Conservation (phyloP, 306 rosid species). For the Cyclanthera cordifolia region DNA sequence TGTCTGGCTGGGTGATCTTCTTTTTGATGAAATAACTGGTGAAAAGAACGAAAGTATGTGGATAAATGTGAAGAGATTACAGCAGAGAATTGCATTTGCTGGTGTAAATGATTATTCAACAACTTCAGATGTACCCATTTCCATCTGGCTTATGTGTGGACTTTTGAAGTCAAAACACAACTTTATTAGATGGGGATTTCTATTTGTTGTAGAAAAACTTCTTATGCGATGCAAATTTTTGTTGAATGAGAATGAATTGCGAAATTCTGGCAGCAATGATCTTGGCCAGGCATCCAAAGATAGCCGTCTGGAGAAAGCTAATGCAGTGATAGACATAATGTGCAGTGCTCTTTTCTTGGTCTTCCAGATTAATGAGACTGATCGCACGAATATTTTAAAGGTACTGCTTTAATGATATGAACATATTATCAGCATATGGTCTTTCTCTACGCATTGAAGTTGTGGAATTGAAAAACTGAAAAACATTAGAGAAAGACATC, state of each 20-base stretch:
- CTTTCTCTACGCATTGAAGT: neutral
- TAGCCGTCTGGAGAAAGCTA: conserved; percentile 81
- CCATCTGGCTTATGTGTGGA: conserved; percentile 79
- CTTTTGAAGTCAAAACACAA: conserved; percentile 74
- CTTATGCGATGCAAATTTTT: conserved; percentile 90
- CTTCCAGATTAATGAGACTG: conserved; percentile 74
- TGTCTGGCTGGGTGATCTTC: conserved; percentile 92
- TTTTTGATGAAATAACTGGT: conserved; percentile 74
- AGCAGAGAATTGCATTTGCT: conserved; percentile 52
- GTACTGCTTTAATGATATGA: conserved; percentile 37
- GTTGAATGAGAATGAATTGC: conserved; percentile 77
- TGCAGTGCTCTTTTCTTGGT: conserved; percentile 76
- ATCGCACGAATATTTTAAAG: conserved; percentile 83
- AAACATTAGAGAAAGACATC: neutral
- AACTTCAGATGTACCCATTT: conserved; percentile 60
- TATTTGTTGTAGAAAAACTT: conserved; percentile 86
- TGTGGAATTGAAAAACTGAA: neutral
- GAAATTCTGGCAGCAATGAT: conserved; percentile 33
- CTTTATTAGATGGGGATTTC: conserved; percentile 85
- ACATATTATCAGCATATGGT: neutral
- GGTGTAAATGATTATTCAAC: conserved; percentile 56
- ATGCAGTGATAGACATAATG: conserved; percentile 90
- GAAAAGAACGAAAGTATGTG: conserved; percentile 53
- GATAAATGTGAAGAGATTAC: conserved; percentile 64
- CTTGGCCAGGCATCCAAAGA: conserved; percentile 32